Conservation (phyloP, 164 flowering plant species). For the Pachysandra terminalis region DNA sequence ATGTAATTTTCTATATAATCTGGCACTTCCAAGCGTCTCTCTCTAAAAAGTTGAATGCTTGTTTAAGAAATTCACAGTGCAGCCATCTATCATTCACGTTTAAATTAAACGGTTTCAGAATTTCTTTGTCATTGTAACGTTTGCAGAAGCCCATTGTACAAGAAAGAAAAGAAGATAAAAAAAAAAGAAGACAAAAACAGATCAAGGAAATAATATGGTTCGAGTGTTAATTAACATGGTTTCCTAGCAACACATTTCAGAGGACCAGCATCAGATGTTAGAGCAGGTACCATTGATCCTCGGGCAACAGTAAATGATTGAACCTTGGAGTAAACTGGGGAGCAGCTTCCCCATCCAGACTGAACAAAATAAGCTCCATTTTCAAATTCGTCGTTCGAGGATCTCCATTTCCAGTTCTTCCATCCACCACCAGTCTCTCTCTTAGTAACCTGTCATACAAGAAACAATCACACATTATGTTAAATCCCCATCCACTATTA, state of each 20-base stretch:
- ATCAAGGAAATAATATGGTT: not conserved
- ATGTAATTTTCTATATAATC: too few species aligned
- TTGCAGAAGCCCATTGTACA: too few species aligned
- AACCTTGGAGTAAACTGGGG: conserved; percentile 38
- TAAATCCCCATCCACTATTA: too few species aligned
- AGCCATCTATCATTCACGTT: too few species aligned
- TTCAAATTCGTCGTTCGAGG: conserved; percentile 46
- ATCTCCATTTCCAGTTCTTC: conserved; percentile 80
- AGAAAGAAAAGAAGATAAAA: too few species aligned
- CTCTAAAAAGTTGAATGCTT: too few species aligned
- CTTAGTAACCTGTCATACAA: conserved; percentile 52
- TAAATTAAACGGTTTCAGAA: too few species aligned
- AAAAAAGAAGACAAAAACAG: not conserved
- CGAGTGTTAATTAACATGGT: conserved; percentile 39
- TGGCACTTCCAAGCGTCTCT: too few species aligned
- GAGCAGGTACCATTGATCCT: conserved; percentile 47
- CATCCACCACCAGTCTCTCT: conserved; percentile 44
- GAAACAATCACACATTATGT: not conserved
- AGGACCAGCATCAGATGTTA: conserved; percentile 62
- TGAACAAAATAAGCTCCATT: conserved; percentile 83
- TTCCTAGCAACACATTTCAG: conserved; percentile 33
- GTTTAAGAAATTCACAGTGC: too few species aligned
- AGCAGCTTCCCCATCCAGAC: conserved; percentile 62
- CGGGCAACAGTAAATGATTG: conserved; percentile 44
- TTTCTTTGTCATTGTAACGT: too few species aligned